Base-by-base conservation (phyloP, 202 grass and related monocot genomes). In the Panicum virgatum region DNA sequence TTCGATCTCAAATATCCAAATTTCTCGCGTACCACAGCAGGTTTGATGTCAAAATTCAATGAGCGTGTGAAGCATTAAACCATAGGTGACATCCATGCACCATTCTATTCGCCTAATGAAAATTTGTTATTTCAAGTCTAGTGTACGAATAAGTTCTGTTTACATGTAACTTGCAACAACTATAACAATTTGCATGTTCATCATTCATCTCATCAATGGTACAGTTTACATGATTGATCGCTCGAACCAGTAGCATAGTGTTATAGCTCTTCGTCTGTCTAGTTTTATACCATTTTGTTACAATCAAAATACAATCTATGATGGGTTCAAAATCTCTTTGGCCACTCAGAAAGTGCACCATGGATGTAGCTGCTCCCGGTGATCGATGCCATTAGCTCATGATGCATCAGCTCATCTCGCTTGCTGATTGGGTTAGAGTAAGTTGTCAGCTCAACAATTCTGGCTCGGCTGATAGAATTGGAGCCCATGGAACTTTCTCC, bases 321-420 rank as follows among this genome's bases (percentile, higher is more conserved):
- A 60, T 56, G 58, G 48, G 61, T 78, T 86, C 83, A 89, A 89
- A 89, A 89, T 74, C 61, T 88, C 73, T 73, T 78, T 78, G 66
- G 25, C 26, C 26, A 54, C 30, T 66, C 82, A 39, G 27, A 77
- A 65, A 79, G 67, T 61, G 82, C 62, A 83, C 79, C 51, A 36
- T 68, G 18, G 23, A 40, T 73, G 15, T 53, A n/a, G 51, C 44
- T 52, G 64, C 54, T 16, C 27, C 43, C 25, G n/a, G 22, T 71
- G 69, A 62, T 53, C 45, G 1, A 71, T 43, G 7, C 9, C 3
- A 32, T 76, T 57, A 32, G 72, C 63, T 76, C 57, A 52, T 71
- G 46, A 63, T 71, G 72, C 50, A 60, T 78, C 70, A 52, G 59
- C 67, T 46, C 37, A 57, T 68, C 47, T 42, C 60, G 2, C 50